Conservation (phyloP, 192 early-diverging fungal genomes). For the Backusella circina region DNA sequence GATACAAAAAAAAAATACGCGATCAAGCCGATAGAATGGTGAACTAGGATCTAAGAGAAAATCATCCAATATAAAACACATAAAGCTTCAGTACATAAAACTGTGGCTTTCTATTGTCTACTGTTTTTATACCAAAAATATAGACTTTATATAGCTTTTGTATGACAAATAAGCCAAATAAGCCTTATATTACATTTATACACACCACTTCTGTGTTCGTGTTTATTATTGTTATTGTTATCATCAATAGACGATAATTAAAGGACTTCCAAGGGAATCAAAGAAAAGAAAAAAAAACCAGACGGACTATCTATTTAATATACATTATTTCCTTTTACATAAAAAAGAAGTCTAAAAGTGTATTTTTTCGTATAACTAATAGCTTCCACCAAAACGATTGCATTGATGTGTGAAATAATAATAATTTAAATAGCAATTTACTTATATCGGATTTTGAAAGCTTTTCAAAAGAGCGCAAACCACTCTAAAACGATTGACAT, state of each 20-base stretch:
- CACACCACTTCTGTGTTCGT: not conserved
- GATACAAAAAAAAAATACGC: not conserved
- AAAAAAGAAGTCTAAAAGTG: not conserved
- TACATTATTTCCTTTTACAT: not conserved
- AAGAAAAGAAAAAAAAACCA: not conserved
- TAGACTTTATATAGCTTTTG: not conserved
- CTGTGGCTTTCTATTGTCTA: not conserved
- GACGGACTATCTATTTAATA: not conserved
- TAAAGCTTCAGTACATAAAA: not conserved
- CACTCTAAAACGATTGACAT: not conserved
- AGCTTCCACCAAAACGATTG: not conserved
- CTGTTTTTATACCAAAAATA: not conserved
- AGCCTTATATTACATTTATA: not conserved
- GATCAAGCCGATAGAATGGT: not conserved
- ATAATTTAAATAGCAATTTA: conserved; percentile 1
- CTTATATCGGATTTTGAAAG: not conserved
- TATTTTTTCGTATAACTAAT: not conserved
- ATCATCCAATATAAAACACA: not conserved
- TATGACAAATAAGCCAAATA: conserved; percentile 5
- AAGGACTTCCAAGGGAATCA: not conserved
- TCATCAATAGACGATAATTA: not conserved
- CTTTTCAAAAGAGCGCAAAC: conserved; percentile 2
- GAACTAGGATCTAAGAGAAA: not conserved
- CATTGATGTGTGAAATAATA: not conserved
- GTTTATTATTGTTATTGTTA: not conserved